These are phyloP conservation scores for Smittium mucronatum DNA, from an alignment of 371 early-diverging fungal species.

Conservation along the genomic window DNA sequence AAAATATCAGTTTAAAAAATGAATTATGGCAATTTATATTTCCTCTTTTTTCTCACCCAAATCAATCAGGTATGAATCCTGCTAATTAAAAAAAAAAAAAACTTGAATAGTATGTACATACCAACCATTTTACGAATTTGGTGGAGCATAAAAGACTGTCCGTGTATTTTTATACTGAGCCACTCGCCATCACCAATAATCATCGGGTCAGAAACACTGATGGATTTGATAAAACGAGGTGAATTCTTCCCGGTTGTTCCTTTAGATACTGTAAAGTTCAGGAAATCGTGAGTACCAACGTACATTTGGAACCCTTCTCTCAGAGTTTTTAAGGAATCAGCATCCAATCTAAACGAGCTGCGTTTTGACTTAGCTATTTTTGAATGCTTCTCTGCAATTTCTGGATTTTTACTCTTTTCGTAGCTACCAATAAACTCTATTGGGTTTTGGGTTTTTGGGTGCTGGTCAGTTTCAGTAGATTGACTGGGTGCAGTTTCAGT, in stretches of 20 bases:
- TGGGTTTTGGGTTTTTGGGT: neutral
- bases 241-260: slow-evolving; percentile 59
- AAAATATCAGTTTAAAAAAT: too few species aligned
- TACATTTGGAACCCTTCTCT: slow-evolving; percentile 54
- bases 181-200: slow-evolving; percentile 74
- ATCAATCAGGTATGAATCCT: neutral
- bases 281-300: slow-evolving; percentile 87
- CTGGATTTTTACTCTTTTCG: slow-evolving; percentile 2
- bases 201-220: slow-evolving; percentile 65
- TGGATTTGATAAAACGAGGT: slow-evolving; percentile 64
- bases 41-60: neutral
- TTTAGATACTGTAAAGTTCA: slow-evolving; percentile 89
- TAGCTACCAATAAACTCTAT: neutral
- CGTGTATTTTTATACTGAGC: slow-evolving; percentile 82
- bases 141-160: slow-evolving; percentile 98
- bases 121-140: slow-evolving; percentile 99
- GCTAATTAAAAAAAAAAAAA: slow-evolving; percentile 12
- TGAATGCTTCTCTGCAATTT: slow-evolving; percentile 17
- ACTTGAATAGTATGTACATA: slow-evolving; percentile 7
- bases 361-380: slow-evolving; percentile 36
- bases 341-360: slow-evolving; percentile 47
- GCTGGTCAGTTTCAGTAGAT: neutral
- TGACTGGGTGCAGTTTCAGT: neutral
- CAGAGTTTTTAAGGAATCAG: slow-evolving; percentile 46
- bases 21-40: too few species aligned